Evolutionary conservation across 805 yeast genomes (phyloP), one percentile per base, ranked within the genome.

Genomic region (Wickerhamomyces queroliae): DNA sequence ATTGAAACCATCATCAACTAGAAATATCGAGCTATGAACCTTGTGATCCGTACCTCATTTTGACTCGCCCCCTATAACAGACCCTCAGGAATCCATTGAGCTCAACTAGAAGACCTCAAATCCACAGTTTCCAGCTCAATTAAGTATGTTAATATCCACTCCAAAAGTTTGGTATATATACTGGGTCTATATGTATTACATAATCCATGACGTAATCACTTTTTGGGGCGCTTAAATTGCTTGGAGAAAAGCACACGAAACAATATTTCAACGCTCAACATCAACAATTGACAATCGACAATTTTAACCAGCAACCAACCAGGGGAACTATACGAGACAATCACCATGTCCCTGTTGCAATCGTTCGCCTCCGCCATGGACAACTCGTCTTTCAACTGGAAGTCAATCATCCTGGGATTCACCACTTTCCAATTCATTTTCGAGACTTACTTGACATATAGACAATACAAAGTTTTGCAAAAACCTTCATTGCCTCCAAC

Each of bases 351-450:
- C 11, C 28, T 63, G n/a, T 53, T 63, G 28, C 60, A 63, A 33
- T 34, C 58, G 12, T 58, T 78, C 11, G 74, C 80, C 43, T 54
- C 70, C 3, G 61, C 74, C 25, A 64, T 83, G 43, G 95, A 88
- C 56, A 66, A 63, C 36, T 81, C 93, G 4, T 69, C 71, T 13
- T 74, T 87, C 52, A 74, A 88, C 45, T 93, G 96, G 96, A 88
- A 87, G 56, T 53, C 70, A 11, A 66, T 90, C 33, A 76, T 91
- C 35, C 59, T 84, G 33, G 85, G 89, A 2, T 78, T 88, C 54
- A 73, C 95, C 4, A 67, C 82, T 13, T 85, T 84, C 24, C 84
- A 88, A 56, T 88, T 74, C 54, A 61, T 71, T 4, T 89, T 89
- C 58, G 93, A 87, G 50, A 70, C 83, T 4, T 82, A 81, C 56